phyloP scores from a whole-genome alignment of 2,329 filamentous ascomycete genomes.

The Aspergillus sp. region DNA sequence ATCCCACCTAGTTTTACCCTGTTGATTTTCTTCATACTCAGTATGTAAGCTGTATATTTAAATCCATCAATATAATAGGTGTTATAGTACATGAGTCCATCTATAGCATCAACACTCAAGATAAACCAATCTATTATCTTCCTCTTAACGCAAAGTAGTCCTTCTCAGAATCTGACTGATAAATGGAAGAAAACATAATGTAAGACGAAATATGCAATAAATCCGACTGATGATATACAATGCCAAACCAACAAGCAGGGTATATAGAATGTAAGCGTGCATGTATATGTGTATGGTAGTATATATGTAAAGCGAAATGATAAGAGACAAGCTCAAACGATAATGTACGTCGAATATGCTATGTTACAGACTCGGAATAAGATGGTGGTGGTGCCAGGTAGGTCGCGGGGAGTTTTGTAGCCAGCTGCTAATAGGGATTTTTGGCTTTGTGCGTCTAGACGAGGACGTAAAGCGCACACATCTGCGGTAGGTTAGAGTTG shows the following conservation, averaged over 20 bases:
- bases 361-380: not conserved
- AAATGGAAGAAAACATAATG: no score
- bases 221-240: not conserved
- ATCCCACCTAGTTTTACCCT: no score
- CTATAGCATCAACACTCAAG: no score
- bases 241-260: not conserved
- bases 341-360: not conserved
- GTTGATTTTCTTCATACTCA: no score
- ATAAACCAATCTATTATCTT: no score
- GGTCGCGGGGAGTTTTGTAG: no score
- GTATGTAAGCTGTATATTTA: no score
- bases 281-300: not conserved
- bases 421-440: no score
- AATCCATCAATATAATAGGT: no score
- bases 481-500: conserved; percentile 37
- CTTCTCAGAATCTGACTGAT: no score
- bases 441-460: conserved; percentile 37
- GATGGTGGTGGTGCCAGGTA: not conserved
- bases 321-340: not conserved
- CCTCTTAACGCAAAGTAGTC: no score
- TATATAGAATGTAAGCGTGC: not conserved
- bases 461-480: conserved; percentile 63
- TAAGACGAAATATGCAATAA: not conserved
- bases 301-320: not conserved
- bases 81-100: no score